Conservation (phyloP, 768 basidiomycete genomes). For the Boletus tylopilopsis region DNA sequence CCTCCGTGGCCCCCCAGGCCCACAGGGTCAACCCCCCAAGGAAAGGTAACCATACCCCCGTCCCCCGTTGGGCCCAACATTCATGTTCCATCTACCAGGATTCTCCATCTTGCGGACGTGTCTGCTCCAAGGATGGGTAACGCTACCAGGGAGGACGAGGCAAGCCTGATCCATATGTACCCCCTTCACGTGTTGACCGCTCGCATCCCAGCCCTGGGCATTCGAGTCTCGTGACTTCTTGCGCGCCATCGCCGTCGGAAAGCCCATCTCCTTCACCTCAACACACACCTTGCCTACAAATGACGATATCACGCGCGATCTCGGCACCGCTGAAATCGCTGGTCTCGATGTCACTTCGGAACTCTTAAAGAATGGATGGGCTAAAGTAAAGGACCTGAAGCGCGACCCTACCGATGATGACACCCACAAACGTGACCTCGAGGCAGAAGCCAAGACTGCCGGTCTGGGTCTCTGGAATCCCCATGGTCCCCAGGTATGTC, state of each 20-base stretch:
- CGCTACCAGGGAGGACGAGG: conserved; percentile 85
- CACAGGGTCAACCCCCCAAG: conserved; percentile 85
- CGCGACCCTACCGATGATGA: conserved; percentile 82
- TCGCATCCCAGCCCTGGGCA: conserved; percentile 65
- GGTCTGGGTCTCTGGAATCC: conserved; percentile 86
- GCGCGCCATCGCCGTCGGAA: conserved; percentile 81
- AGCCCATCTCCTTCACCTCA: conserved; percentile 82
- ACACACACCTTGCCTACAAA: conserved; percentile 75
- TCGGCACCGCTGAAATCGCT: conserved; percentile 70
- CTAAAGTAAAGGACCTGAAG: conserved; percentile 83
- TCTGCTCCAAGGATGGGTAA: conserved; percentile 82
- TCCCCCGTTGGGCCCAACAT: conserved; percentile 2
- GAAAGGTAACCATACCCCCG: conserved; percentile 59
- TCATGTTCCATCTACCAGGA: conserved; percentile 40
- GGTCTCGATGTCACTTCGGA: conserved; percentile 72
- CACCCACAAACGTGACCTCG: conserved; percentile 63
- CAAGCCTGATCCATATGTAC: conserved; percentile 23
- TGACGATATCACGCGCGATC: conserved; percentile 74
- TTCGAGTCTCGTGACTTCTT: conserved; percentile 93
- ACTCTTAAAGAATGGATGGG: conserved; percentile 89
- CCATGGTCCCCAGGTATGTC: conserved; percentile 63
- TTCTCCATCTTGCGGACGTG: conserved; percentile 87
- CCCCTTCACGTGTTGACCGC: conserved; percentile 1
- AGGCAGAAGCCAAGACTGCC: conserved; percentile 70
- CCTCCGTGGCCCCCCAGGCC: conserved; percentile 69